Percentiles rank a stretch among this genome's conserved stretches.
Conservation (phyloP, 768 basidiomycete species). For the Tulasnella sp. region DNA sequence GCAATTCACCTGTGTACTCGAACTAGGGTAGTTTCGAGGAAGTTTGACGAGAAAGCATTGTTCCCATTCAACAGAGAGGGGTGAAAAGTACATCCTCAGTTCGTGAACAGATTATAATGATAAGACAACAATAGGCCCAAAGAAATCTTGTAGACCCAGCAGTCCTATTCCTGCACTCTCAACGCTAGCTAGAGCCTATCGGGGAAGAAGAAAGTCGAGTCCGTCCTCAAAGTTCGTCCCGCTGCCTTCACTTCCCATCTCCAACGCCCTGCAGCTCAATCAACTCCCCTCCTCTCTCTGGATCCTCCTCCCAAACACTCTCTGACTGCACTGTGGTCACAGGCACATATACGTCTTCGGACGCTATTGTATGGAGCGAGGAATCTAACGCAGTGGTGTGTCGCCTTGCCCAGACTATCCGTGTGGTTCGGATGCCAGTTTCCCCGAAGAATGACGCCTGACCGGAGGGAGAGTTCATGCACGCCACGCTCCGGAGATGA, state of each 20-base stretch:
- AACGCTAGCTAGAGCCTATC: no score
- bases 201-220: no score
- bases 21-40: no score
- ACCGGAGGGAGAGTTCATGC: background rate
- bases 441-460: background rate
- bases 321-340: background rate
- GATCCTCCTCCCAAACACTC: background rate
- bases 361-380: background rate
- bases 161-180: no score
- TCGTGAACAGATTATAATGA: no score
- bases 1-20: no score
- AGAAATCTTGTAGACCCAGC: no score
- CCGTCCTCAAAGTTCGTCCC: no score
- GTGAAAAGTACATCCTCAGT: no score
- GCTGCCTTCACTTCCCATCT: background rate
- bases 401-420: background rate
- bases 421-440: background rate
- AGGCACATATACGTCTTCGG: background rate
- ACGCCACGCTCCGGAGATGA: background rate
- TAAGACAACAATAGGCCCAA: no score
- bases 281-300: background rate
- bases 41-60: no score
- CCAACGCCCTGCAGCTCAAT: background rate
- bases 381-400: background rate
- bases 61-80: no score